Base-by-base conservation (phyloP, 2,329 filamentous ascomycete genomes). In the Neonectria sp. region DNA sequence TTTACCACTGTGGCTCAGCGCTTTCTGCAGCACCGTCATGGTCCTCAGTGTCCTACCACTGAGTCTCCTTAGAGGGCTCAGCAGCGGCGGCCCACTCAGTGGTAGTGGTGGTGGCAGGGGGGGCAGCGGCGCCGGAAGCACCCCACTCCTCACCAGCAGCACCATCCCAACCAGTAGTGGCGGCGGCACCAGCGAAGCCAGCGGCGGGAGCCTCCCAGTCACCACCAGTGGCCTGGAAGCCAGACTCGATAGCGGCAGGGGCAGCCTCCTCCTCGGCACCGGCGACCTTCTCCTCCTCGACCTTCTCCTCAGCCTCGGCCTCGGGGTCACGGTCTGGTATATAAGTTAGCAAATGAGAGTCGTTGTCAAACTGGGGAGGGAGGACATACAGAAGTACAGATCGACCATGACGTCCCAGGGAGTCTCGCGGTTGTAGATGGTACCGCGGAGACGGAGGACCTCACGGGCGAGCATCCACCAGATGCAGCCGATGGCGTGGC, bases 381-480 rank as follows among this genome's bases (percentile, higher is more conserved):
- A 37, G 60, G 57, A 87, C 88, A 76, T 89, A 90, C 88, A 98
- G 92, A 99, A 99, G 94, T 99, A 99, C 81, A 99, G 88, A 92
- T 99, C 96, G 81, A 97, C 94, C 92, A 99, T 98, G 86, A 97
- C 93, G 83, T 99, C 96, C 96, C 96, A 99, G 84, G 97, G 93
- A 71, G 93, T 92, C 88, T 99, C 96, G 84, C 96, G 95, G 90
- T 90, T 94, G 83, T 94, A 93, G 82, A 99, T 94, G 82, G 95
- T 98, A 79, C 97, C 96, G 80, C 96, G 95, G 82, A 99, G 95
- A 83, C 97, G 95, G 85, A 99, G 95, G 84, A 99, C 95, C 91
- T 99, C 96, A 90, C 96, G 96, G 84, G 96, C 95, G 79, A 99
- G 91, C 92, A 99, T 92, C 96, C 96, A 99, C 96, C 96, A 99